phyloP scores from a whole-genome alignment of 805 yeast genomes.

The Kazachstania psychrophila region DNA sequence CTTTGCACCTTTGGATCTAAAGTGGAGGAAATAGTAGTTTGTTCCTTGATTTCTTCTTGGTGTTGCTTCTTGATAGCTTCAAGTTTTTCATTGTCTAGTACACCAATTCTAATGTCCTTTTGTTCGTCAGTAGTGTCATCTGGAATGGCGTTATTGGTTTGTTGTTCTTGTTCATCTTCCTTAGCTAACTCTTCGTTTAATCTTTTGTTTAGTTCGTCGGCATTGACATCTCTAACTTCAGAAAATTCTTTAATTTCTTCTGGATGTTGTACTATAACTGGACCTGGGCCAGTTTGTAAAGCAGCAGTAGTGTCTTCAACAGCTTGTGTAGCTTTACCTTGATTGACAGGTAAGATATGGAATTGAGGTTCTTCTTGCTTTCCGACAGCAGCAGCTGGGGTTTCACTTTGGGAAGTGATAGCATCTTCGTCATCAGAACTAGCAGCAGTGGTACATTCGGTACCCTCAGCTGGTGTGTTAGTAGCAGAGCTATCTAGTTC shows the following conservation, averaged over 20 bases:
- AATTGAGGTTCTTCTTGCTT: constrained; percentile 14
- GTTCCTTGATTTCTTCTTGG: too few species aligned
- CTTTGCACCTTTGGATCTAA: constrained; percentile 3
- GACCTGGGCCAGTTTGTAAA: constrained; percentile 64
- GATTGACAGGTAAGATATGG: constrained; percentile 37
- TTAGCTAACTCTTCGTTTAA: constrained; percentile 18
- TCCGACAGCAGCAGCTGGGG: constrained; percentile 11
- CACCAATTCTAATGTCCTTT: background rate
- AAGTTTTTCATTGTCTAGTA: background rate
- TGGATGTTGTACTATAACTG: constrained; percentile 43
- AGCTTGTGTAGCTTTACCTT: constrained; percentile 30
- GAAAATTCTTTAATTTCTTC: constrained; percentile 57
- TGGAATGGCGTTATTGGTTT: too few species aligned
- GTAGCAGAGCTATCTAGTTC: constrained; percentile 1
- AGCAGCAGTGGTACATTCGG: constrained; percentile 10
- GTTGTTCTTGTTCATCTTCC: constrained; percentile 9
- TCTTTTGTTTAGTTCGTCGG: constrained; percentile 47
- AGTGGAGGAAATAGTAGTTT: background rate
- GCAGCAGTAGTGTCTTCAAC: constrained; percentile 38
- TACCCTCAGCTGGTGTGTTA: constrained; percentile 3
- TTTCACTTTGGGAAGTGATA: constrained; percentile 12
- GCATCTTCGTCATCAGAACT: constrained; percentile 6
- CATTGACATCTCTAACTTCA: constrained; percentile 46
- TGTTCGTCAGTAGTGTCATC: background rate
- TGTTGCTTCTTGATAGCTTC: background rate